Conservation (phyloP, 345 rosid genomes). For the Murraya paniculata region DNA sequence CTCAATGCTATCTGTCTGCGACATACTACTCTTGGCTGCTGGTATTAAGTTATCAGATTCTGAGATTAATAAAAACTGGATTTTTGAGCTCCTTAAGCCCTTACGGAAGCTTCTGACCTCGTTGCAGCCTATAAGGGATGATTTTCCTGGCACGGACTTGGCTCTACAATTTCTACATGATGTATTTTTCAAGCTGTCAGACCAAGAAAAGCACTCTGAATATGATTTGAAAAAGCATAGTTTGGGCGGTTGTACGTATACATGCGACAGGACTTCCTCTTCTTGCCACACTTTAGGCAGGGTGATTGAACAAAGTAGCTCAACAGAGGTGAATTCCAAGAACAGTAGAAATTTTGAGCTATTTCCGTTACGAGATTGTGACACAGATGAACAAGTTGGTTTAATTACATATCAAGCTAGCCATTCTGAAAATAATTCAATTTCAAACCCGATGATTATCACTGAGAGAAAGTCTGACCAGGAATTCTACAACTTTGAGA, state of each 20-base stretch:
- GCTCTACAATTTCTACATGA: conserved; percentile 16
- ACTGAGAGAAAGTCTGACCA: background rate
- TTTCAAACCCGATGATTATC: background rate
- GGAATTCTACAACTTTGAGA: conserved; percentile 11
- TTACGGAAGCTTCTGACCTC: conserved; percentile 21
- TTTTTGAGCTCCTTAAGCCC: conserved; percentile 20
- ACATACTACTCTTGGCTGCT: conserved; percentile 10
- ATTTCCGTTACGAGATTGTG: background rate
- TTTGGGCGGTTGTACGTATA: background rate
- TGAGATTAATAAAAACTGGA: conserved; percentile 17
- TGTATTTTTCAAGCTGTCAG: conserved; percentile 16
- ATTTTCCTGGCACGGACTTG: conserved; percentile 12
- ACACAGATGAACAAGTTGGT: background rate
- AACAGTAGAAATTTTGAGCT: background rate
- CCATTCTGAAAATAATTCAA: background rate
- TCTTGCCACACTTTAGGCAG: background rate
- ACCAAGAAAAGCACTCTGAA: conserved; percentile 10
- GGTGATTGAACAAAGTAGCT: background rate
- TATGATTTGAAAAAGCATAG: background rate
- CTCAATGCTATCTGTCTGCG: conserved; percentile 22
- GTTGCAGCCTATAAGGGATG: conserved; percentile 22
- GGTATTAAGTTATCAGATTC: conserved; percentile 17
- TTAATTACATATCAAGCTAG: background rate
- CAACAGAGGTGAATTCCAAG: background rate
- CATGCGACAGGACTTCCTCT: background rate